These are phyloP conservation scores for Eucalyptus tenuipes DNA, from an alignment of 345 rosid genomes.

Conservation along the genomic window DNA sequence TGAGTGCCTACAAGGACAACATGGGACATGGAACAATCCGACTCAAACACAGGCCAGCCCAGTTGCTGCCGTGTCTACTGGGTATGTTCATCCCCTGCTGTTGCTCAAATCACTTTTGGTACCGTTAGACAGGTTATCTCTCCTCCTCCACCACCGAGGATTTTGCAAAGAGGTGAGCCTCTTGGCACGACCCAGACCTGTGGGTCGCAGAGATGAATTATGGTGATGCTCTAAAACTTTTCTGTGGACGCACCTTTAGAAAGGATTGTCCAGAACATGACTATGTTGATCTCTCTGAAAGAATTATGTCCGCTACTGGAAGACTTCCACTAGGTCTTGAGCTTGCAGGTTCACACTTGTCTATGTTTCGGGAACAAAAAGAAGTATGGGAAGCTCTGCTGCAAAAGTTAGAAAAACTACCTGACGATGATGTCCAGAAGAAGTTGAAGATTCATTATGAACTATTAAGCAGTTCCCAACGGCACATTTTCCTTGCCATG, in stretches of 20 bases:
- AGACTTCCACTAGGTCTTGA: neutral
- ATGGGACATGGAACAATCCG: no score
- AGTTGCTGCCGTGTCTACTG: no score
- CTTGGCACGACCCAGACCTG: no score
- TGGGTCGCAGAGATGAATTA: neutral
- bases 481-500: neutral
- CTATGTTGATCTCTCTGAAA: neutral
- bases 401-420: neutral
- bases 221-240: neutral
- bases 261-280: neutral
- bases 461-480: neutral
- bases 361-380: neutral
- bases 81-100: no score
- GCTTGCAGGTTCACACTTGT: neutral
- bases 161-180: no score
- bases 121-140: no score
- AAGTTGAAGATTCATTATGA: neutral
- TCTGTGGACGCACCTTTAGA: neutral
- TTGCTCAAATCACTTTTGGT: no score
- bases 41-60: no score
- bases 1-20: no score
- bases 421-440: neutral
- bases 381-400: neutral
- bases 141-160: no score
- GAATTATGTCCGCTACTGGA: neutral